Conservation (phyloP, 306 rosid genomes). For the Gastrolobium villosum region DNA sequence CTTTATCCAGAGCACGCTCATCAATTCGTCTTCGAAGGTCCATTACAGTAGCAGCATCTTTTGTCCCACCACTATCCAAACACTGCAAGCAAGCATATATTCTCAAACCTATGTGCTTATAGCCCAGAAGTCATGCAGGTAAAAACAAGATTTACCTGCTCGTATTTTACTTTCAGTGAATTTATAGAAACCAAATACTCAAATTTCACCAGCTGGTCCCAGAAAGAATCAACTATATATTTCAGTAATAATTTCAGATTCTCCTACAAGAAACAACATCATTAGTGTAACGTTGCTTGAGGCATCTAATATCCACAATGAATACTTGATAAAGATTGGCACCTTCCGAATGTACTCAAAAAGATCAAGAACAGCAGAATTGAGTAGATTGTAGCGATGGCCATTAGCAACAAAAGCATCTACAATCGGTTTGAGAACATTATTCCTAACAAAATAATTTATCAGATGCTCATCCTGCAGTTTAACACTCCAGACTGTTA, state of each 20-base stretch:
- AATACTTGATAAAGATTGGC: slow-evolving; percentile 41
- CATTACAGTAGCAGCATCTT: slow-evolving; percentile 57
- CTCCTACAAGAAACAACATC: slow-evolving; percentile 66
- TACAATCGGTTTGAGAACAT: slow-evolving; percentile 86
- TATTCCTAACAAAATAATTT: slow-evolving; percentile 75
- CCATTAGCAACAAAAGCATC: slow-evolving; percentile 89
- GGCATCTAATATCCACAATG: slow-evolving; percentile 40
- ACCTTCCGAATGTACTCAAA: slow-evolving; percentile 91
- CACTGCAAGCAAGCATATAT: slow-evolving; percentile 64
- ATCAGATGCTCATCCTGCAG: slow-evolving; percentile 93
- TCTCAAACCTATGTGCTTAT: slow-evolving; percentile 28
- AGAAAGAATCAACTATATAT: slow-evolving; percentile 82
- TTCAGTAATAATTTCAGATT: slow-evolving; percentile 72
- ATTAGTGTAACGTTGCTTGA: slow-evolving; percentile 29
- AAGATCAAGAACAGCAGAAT: slow-evolving; percentile 92
- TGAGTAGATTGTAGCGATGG: slow-evolving; percentile 92
- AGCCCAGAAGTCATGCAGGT: not conserved
- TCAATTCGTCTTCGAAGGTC: slow-evolving; percentile 82
- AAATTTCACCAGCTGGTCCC: slow-evolving; percentile 82
- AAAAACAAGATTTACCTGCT: slow-evolving; percentile 71
- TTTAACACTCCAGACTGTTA: slow-evolving; percentile 52
- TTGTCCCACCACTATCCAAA: slow-evolving; percentile 75
- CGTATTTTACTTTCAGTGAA: slow-evolving; percentile 84
- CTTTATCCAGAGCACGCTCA: slow-evolving; percentile 92
- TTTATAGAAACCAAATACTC: slow-evolving; percentile 73